Base-by-base conservation (phyloP, 1,284 basidiomycete genomes). In the Tilletiopsis washingtonensis region DNA sequence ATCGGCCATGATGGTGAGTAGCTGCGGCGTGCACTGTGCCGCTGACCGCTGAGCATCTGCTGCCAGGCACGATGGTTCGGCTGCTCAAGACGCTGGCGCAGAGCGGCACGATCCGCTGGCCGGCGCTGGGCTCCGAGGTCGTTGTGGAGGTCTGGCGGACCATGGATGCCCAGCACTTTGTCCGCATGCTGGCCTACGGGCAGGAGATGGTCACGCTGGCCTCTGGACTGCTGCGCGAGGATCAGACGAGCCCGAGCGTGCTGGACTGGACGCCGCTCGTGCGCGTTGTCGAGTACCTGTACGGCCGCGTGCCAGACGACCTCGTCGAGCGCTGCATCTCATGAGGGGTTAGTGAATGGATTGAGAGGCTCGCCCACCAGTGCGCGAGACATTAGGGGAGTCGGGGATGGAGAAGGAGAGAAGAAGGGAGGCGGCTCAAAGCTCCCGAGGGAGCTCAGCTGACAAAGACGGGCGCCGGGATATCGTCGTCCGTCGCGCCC, bases 1-100 rank as follows among this genome's bases (percentile, higher is more conserved):
- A 47, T 64, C 19, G 62, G 62, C 20, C 62, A 64, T 47, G 62
- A 64, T 34, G 62, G n/a, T n/a, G n/a, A n/a, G n/a, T n/a, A n/a
- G n/a, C n/a, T n/a, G n/a, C n/a, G n/a, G n/a, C n/a, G n/a, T n/a
- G n/a, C n/a, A n/a, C n/a, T n/a, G n/a, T n/a, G n/a, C n/a, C n/a
- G n/a, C n/a, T n/a, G n/a, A n/a, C n/a, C n/a, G n/a, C n/a, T n/a
- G n/a, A n/a, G n/a, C n/a, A n/a, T n/a, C n/a, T n/a, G n/a, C n/a
- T n/a, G n/a, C n/a, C n/a, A n/a, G n/a, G 62, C 3, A 64, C 60
- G 27, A 64, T 64, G 62, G 62, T 64, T 0, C n/a, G 62, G 1
- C 52, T 64, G 3, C 55, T 62, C 52, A 61, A 62, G 53, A 44
- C 44, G 1, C 20, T 64, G 11, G 59, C 56, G 5, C 43, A 59